These are phyloP conservation scores for Suhomyces vadensis DNA, from an alignment of 805 yeast species.

Conservation along the genomic window DNA sequence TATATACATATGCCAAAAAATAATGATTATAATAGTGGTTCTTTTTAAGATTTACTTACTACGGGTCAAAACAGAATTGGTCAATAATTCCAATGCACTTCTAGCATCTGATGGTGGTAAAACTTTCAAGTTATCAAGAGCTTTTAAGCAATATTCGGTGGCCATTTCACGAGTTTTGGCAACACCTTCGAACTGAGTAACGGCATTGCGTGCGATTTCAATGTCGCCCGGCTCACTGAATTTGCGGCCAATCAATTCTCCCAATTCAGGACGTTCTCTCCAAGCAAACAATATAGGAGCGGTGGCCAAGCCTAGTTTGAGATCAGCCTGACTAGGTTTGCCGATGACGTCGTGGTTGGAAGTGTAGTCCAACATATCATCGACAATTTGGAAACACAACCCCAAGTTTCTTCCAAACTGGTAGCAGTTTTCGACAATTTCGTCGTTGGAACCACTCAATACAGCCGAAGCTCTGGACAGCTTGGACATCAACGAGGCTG, in stretches of 20 bases:
- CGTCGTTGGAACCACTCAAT: constrained; percentile 76
- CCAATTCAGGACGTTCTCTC: constrained; percentile 83
- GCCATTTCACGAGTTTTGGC: constrained; percentile 77
- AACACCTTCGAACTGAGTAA: constrained; percentile 70
- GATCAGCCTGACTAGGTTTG: constrained; percentile 94
- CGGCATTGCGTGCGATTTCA: constrained; percentile 75
- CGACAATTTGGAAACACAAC: constrained; percentile 92
- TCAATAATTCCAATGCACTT: constrained; percentile 80
- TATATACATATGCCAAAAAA: constrained; percentile 1
- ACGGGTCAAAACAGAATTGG: constrained; percentile 82
- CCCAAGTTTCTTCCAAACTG: constrained; percentile 93
- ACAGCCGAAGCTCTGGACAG: constrained; percentile 93
- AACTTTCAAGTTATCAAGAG: constrained; percentile 65
- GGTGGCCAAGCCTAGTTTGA: constrained; percentile 91
- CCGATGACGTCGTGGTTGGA: constrained; percentile 84
- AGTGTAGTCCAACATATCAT: constrained; percentile 93
- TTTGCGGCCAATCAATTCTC: constrained; percentile 79
- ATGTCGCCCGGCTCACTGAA: constrained; percentile 82
- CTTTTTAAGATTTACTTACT: constrained; percentile 52
- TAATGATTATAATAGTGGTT: too few species aligned
- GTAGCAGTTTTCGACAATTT: constrained; percentile 81
- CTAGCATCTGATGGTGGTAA: constrained; percentile 90
- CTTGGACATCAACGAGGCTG: constrained; percentile 92
- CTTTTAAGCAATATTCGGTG: constrained; percentile 70
- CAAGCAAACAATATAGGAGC: constrained; percentile 96